A percentile compares a stretch with the other conserved stretches of the same genome.
Evolutionary conservation across 805 yeast species (phyloP).

Genomic region (Cyberlindnera mrakii): DNA sequence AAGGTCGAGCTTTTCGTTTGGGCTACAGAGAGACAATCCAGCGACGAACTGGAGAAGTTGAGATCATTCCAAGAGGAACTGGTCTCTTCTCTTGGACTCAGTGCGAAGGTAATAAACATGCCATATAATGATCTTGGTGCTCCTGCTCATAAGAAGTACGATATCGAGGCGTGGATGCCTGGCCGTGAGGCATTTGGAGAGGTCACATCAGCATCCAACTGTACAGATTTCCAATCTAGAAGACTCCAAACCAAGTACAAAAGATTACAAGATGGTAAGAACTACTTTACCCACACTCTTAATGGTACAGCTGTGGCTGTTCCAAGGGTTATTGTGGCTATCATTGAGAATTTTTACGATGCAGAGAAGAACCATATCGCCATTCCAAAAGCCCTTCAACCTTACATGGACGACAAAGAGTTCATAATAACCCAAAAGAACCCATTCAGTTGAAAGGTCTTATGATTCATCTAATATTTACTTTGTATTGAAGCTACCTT

Average conservation of each 20-base stretch:
- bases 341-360: constrained; percentile 82
- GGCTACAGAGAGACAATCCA: constrained; percentile 43
- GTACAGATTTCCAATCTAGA: constrained; percentile 86
- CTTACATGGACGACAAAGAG: constrained; percentile 61
- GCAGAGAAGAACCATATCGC: constrained; percentile 43
- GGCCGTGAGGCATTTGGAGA: constrained; percentile 94
- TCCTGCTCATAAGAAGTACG: constrained; percentile 87
- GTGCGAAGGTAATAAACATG: constrained; percentile 80
- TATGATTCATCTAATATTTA: too few relatives aligned
- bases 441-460: constrained; percentile 1
- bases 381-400: constrained; percentile 64
- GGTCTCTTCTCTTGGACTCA: constrained; percentile 61
- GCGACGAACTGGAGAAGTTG: constrained; percentile 50
- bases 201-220: constrained; percentile 83
- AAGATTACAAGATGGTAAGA: constrained; percentile 27
- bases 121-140: constrained; percentile 90
- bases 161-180: constrained; percentile 98
- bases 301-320: constrained; percentile 97
- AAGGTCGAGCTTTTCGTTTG: constrained; percentile 89
- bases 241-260: constrained; percentile 65
- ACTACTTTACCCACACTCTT: constrained; percentile 65
- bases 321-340: constrained; percentile 83
- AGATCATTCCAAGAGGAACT: constrained; percentile 60
- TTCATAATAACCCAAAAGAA: constrained; percentile 11
- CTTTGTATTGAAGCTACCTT: too few relatives aligned